Evolutionary conservation across 371 early-diverging fungal genomes (phyloP), one percentile per base, ranked within the genome.

Genomic region (Blakeslea trispora): DNA sequence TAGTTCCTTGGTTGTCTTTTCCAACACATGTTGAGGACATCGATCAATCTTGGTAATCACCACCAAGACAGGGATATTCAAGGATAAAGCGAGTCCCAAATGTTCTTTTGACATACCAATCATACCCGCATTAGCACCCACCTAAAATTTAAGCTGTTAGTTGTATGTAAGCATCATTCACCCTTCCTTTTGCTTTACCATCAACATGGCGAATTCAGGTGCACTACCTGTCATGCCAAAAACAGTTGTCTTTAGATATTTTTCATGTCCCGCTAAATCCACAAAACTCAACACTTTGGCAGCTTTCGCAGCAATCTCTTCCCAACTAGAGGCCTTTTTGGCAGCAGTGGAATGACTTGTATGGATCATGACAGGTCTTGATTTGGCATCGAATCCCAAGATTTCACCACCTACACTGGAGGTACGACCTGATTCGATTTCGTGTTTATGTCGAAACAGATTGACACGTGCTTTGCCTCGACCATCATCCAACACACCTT

Each of bases 61-160:
- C 5, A 95, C 91, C 56, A 92, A 84, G 7, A 95, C 93, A 3
- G 96, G 95, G 5, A 94, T 89, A 23, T 83, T 74, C 28, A 96
- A 74, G 2, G 94, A 93, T 19, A 95, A 74, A 0, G 95, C 90
- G 43, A 94, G 53, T 0, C 93, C 95, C n/a, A 96, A 74, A 55
- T 95, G 94, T 74, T 96, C 95, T 59, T 93, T 92, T 14, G 94
- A 89, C 95, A 95, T 96, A 11, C 95, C 95, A 50, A 91, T 86
- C 59, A 95, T 83, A 34, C 95, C 95, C 8, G 93, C 92, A 67
- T 96, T 95, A 1, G 93, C 87, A 13, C 92, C 95, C 21, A 94
- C 64, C 74, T 73, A 53, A n/a, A n/a, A 3, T 42, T 40, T 22
- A 24, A 5, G 22, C 23, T 14, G 41, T 42, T 50, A 40, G 10